phyloP scores from a whole-genome alignment of 2,329 filamentous ascomycete genomes.

The Neoscytalidium dimidiatum region DNA sequence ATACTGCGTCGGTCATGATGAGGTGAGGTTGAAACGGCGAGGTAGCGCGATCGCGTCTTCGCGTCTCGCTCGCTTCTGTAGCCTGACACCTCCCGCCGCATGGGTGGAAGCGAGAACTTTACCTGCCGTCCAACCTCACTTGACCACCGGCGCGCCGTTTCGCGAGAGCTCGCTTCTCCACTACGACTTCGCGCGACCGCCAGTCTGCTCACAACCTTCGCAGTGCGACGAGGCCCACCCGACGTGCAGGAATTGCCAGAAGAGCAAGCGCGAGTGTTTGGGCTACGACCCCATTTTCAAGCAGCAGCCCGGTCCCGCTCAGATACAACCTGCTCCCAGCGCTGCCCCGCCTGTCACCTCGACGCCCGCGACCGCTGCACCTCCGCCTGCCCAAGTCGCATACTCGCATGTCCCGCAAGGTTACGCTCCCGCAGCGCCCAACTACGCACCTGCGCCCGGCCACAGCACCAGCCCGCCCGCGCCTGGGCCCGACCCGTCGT shows the following conservation, averaged over 20 bases:
- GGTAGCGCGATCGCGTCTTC: constrained; percentile 24
- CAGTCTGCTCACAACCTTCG: constrained; percentile 19
- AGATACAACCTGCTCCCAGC: constrained; percentile 71
- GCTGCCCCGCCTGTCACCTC: constrained; percentile 36
- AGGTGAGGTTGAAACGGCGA: constrained; percentile 26
- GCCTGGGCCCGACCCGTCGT: constrained; percentile 38
- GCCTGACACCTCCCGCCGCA: constrained; percentile 25
- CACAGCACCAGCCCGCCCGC: constrained; percentile 30
- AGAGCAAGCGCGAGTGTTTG: constrained; percentile 83
- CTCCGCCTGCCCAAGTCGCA: constrained; percentile 31
- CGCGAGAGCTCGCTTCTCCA: constrained; percentile 1
- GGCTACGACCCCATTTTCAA: constrained; percentile 90
- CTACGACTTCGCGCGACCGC: neutral
- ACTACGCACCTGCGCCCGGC: constrained; percentile 34
- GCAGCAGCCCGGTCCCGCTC: constrained; percentile 67
- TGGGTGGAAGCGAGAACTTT: constrained; percentile 39
- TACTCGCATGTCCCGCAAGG: constrained; percentile 46
- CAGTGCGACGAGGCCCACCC: constrained; percentile 97
- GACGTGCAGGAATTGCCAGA: constrained; percentile 85
- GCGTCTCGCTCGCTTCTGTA: constrained; percentile 19
- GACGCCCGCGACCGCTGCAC: constrained; percentile 33
- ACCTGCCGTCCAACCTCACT: constrained; percentile 34
- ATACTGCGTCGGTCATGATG: constrained; percentile 3
- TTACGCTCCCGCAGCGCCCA: constrained; percentile 45
- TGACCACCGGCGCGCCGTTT: constrained; percentile 13